A percentile compares a stretch with the other conserved stretches of the same genome.
Evolutionary conservation across 768 basidiomycete species (phyloP).

Genomic region (Trametes cingulata): DNA sequence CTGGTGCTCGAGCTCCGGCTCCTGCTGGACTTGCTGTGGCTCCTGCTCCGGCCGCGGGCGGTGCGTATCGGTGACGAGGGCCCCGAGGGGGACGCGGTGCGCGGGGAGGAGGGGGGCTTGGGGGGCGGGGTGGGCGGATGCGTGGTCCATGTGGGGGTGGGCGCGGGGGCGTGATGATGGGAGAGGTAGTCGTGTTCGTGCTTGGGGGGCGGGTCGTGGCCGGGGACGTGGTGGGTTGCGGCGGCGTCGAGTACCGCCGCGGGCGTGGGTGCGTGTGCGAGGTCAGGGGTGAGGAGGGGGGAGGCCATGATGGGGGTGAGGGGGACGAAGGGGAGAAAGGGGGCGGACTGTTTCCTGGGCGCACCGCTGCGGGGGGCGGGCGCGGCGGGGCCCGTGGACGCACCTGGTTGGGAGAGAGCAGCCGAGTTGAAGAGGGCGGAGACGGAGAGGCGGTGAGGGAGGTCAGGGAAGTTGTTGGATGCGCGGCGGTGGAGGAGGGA

Average conservation of each 20-base stretch:
- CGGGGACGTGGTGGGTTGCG: neutral
- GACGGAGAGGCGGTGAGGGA: constrained; percentile 15
- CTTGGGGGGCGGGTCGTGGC: neutral
- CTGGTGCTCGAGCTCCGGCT: constrained; percentile 10
- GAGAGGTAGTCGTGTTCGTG: constrained; percentile 14
- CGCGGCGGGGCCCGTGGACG: neutral
- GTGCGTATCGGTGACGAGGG: constrained; percentile 1
- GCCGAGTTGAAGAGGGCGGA: constrained; percentile 2
- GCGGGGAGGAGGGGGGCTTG: constrained; percentile 31
- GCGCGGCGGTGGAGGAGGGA: constrained; percentile 24
- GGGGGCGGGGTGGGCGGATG: constrained; percentile 60
- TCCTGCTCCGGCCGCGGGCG: constrained; percentile 12
- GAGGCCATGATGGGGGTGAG: constrained; percentile 62
- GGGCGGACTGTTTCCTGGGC: constrained; percentile 16
- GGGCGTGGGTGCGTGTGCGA: constrained; percentile 11
- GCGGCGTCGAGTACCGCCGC: constrained; percentile 7
- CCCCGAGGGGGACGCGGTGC: constrained; percentile 35
- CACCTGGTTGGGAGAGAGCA: neutral
- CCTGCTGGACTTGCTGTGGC: neutral
- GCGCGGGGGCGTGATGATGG: constrained; percentile 13
- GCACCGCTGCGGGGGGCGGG: constrained; percentile 9
- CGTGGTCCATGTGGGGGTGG: constrained; percentile 56
- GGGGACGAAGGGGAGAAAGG: constrained; percentile 31
- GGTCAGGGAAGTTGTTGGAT: constrained; percentile 14
- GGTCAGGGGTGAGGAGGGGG: constrained; percentile 53